These are phyloP conservation scores for Jatropha multifida DNA, from an alignment of 441 rosid species.

Conservation along the genomic window DNA sequence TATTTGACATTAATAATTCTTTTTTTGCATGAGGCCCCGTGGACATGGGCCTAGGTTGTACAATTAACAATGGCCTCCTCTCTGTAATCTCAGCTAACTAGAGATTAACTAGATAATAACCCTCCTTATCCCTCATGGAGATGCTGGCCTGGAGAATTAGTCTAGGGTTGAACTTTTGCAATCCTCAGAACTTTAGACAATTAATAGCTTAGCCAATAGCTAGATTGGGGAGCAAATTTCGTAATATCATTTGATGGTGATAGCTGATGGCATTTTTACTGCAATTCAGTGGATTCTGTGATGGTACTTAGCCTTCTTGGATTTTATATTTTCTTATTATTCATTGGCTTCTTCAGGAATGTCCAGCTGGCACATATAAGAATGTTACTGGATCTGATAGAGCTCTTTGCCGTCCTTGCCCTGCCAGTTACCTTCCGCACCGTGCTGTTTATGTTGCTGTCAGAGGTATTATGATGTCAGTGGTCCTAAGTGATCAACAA, in stretches of 20 bases:
- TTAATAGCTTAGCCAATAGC: not conserved
- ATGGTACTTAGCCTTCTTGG: not conserved
- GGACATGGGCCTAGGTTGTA: not conserved
- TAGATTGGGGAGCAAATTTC: not conserved
- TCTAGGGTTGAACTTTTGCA: not conserved
- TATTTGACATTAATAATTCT: not conserved
- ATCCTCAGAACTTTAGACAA: not conserved
- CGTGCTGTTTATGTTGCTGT: slow-evolving; percentile 79
- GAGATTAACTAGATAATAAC: not conserved
- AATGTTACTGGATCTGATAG: slow-evolving; percentile 83
- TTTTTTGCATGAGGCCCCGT: not conserved
- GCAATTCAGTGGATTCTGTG: not conserved
- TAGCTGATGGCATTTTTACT: not conserved
- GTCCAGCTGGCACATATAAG: slow-evolving; percentile 92
- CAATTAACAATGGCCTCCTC: not conserved
- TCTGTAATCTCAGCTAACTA: not conserved
- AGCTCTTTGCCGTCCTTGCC: slow-evolving; percentile 78
- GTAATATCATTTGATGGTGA: not conserved
- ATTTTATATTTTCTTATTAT: slow-evolving; percentile 2
- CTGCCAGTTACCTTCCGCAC: slow-evolving; percentile 74
- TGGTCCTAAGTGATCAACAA: not conserved
- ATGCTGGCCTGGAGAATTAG: not conserved
- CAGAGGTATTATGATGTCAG: slow-evolving; percentile 60
- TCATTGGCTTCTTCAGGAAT: slow-evolving; percentile 65
- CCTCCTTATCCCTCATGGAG: not conserved